Evolutionary conservation across 306 rosid genomes (phyloP), one percentile per base, ranked within the genome.

Genomic region (Parietaria judaica): DNA sequence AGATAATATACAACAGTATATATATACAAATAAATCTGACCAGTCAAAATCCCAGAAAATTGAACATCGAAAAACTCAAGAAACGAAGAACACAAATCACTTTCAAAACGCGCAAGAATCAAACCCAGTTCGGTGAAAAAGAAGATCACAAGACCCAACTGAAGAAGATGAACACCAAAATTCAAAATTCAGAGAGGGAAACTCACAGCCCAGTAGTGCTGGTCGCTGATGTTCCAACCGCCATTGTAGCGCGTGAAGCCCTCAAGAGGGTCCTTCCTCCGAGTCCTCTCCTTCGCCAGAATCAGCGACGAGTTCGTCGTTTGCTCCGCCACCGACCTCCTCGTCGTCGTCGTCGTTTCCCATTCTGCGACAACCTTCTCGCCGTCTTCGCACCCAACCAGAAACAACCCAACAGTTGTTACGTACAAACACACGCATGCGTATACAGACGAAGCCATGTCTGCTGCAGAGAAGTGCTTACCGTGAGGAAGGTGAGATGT

Each of bases 181-280:
- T 36, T 13, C n/a, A 58, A 36, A 12, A 66, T 16, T 8, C n/a
- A n/a, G n/a, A 66, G 3, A 41, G 3, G 9, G 36, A 51, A 51
- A 77, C 85, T 82, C 59, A 87, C 95, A 36, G 83, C 63, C 78
- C 77, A 56, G 31, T 91, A 91, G 66, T 80, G 65, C 3, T 0
- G 0, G 57, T 80, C 58, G 65, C 66, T 83, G 70, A 91, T 80
- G 70, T 91, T 85, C 96, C 96, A 91, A 47, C 95, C 98, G 11
- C 92, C 89, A 31, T 37, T 67, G 78, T 91, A 91, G 55, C 15
- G 66, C 3, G 69, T 39, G 14, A 75, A 85, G 44, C 57, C n/a
- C 41, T 83, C 51, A 9, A 77, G 70, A 10, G 86, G 71, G 76
- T 87, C 92, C 54, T 51, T 70, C 54, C 97, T 70, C 55, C 45